Evolutionary conservation across 768 basidiomycete species (phyloP).

Genomic region (Holtermannia corniformis): DNA sequence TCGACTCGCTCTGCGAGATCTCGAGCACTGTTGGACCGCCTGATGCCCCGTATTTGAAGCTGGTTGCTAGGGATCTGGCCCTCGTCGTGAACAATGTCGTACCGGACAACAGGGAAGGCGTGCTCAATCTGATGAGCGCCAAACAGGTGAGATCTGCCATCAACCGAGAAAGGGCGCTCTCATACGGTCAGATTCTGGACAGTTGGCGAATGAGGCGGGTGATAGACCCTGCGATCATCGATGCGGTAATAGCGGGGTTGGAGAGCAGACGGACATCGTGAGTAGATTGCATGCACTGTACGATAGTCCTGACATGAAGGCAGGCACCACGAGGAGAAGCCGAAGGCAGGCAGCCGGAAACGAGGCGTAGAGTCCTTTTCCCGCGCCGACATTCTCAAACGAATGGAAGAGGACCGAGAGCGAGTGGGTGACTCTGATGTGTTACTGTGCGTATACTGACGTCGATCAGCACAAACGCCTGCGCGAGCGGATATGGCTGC

Average conservation of each 20-base stretch:
- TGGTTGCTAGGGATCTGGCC: slow-evolving; percentile 64
- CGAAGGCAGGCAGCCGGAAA: slow-evolving; percentile 13
- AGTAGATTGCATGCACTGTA: slow-evolving; percentile 2
- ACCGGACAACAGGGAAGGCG: slow-evolving; percentile 73
- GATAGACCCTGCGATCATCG: slow-evolving; percentile 66
- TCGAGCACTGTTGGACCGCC: slow-evolving; percentile 32
- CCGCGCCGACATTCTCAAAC: slow-evolving; percentile 63
- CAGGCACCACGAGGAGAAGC: slow-evolving; percentile 5
- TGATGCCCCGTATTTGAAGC: slow-evolving; percentile 59
- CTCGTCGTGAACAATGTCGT: slow-evolving; percentile 79
- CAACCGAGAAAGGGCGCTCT: neutral
- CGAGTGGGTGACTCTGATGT: slow-evolving; percentile 44
- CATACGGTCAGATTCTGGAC: slow-evolving; percentile 64
- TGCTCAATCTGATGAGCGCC: slow-evolving; percentile 77
- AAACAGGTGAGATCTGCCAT: slow-evolving; percentile 55
- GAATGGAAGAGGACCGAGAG: slow-evolving; percentile 86
- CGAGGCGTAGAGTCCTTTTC: slow-evolving; percentile 44
- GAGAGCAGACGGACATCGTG: slow-evolving; percentile 24
- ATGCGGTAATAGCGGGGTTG: slow-evolving; percentile 52
- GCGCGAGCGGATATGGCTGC: slow-evolving; percentile 72
- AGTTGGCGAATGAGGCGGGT: slow-evolving; percentile 80
- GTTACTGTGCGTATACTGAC: neutral
- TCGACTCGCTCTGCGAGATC: slow-evolving; percentile 57
- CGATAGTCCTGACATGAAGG: too few species aligned
- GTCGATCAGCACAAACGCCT: slow-evolving; percentile 63